phyloP scores from a whole-genome alignment of 2,329 filamentous ascomycete genomes.

The Beauveria asiatica region DNA sequence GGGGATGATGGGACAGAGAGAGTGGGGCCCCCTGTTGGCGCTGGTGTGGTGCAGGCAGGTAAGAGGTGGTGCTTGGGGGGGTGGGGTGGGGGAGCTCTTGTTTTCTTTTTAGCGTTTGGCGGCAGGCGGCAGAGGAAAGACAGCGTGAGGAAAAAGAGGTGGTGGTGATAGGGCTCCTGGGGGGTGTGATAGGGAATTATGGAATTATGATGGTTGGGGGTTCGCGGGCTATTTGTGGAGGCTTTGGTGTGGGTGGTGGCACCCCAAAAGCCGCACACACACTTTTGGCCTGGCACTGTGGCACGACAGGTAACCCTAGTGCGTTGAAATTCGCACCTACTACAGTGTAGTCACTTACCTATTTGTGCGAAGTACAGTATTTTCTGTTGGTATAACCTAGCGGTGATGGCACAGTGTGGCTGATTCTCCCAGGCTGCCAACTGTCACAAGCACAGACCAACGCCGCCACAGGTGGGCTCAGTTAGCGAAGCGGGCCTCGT shows the following conservation, averaged over 20 bases:
- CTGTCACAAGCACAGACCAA: neutral
- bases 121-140: conserved; percentile 1
- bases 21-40: conserved; percentile 9
- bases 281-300: neutral
- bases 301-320: too few species aligned
- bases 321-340: too few species aligned
- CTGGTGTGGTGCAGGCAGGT: neutral
- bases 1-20: conserved; percentile 5
- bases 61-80: neutral
- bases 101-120: conserved; percentile 6
- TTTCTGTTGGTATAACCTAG: too few species aligned
- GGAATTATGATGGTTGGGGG: neutral
- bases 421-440: too few species aligned
- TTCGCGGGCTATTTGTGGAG: neutral
- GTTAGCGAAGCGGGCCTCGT: neutral
- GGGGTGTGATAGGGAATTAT: neutral
- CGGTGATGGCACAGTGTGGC: too few species aligned
- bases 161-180: neutral
- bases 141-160: neutral
- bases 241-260: neutral
- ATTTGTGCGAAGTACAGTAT: too few species aligned
- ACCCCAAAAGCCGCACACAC: neutral
- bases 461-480: neutral
- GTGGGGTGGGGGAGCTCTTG: neutral
- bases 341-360: too few species aligned